These are phyloP conservation scores for Rhynchospora pubera DNA, from an alignment of 176 grass and related monocot species.

Conservation along the genomic window DNA sequence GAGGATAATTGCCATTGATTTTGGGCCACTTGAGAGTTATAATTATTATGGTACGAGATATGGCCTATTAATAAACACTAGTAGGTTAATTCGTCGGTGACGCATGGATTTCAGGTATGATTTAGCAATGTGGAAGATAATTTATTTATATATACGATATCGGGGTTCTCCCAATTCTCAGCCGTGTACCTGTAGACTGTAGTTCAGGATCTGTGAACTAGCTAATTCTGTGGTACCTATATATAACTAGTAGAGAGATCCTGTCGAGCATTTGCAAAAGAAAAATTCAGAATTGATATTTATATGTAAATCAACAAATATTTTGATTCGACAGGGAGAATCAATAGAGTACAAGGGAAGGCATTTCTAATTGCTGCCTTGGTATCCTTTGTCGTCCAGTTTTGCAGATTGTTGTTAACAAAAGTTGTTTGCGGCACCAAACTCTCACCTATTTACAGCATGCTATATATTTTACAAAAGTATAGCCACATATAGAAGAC, in stretches of 20 bases:
- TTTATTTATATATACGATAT: not conserved
- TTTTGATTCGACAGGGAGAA: not conserved
- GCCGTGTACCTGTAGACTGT: not conserved
- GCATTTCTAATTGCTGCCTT: too few relatives aligned
- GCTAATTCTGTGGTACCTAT: not conserved
- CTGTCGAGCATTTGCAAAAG: not conserved
- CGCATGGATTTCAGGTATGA: not conserved
- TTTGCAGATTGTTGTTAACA: too few relatives aligned
- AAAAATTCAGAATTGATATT: not conserved
- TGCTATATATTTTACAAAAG: too few relatives aligned
- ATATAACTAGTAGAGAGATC: not conserved
- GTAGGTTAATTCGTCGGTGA: not conserved
- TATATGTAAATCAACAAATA: not conserved
- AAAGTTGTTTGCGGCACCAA: too few relatives aligned
- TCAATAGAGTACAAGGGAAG: too few relatives aligned
- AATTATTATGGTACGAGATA: not conserved
- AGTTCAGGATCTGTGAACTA: too few relatives aligned
- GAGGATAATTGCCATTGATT: not conserved
- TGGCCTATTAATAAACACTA: not conserved
- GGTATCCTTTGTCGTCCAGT: too few relatives aligned
- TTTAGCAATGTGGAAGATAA: not conserved
- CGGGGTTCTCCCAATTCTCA: not conserved
- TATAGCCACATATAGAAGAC: too few relatives aligned
- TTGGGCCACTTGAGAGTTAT: not conserved
- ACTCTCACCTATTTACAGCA: too few relatives aligned